Evolutionary conservation across 2,329 filamentous ascomycete species (phyloP).

Genomic region (Metarhizium rileyi): DNA sequence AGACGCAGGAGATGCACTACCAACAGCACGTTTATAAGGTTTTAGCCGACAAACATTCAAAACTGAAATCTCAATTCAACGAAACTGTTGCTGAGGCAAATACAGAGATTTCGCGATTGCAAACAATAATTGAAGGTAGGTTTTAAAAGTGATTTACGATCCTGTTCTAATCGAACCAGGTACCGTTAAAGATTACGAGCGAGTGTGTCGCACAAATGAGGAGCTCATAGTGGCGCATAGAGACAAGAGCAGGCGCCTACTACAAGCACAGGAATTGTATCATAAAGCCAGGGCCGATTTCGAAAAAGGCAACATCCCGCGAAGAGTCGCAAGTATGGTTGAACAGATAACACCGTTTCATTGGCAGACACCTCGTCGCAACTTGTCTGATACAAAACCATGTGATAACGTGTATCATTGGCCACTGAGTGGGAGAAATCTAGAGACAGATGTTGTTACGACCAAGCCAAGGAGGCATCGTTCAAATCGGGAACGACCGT

Average conservation of each 20-base stretch:
- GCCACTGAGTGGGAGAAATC: background rate
- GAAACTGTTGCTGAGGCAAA: slow-evolving; percentile 68
- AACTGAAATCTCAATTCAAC: slow-evolving; percentile 57
- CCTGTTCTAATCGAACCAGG: slow-evolving; percentile 23
- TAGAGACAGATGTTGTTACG: slow-evolving; percentile 13
- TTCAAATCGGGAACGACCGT: background rate
- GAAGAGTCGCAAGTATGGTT: background rate
- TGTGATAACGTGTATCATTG: background rate
- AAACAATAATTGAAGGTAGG: slow-evolving; percentile 54
- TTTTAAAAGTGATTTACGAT: background rate
- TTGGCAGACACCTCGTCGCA: background rate
- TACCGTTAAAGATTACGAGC: slow-evolving; percentile 52
- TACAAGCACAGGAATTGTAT: slow-evolving; percentile 58
- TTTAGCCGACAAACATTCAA: slow-evolving; percentile 61
- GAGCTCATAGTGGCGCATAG: slow-evolving; percentile 57
- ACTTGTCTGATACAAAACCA: background rate
- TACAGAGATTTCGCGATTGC: slow-evolving; percentile 55
- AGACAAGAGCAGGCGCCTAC: slow-evolving; percentile 60
- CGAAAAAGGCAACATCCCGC: background rate
- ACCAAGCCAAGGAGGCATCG: background rate
- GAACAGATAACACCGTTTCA: background rate
- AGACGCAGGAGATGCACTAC: slow-evolving; percentile 71
- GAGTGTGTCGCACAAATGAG: slow-evolving; percentile 59
- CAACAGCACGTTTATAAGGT: slow-evolving; percentile 66
- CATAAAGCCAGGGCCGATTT: slow-evolving; percentile 40